Evolutionary conservation across 202 grass and related monocot species (phyloP), one percentile per base, ranked within the genome.

Genomic region (Schoenoplectus tabernaemontani): DNA sequence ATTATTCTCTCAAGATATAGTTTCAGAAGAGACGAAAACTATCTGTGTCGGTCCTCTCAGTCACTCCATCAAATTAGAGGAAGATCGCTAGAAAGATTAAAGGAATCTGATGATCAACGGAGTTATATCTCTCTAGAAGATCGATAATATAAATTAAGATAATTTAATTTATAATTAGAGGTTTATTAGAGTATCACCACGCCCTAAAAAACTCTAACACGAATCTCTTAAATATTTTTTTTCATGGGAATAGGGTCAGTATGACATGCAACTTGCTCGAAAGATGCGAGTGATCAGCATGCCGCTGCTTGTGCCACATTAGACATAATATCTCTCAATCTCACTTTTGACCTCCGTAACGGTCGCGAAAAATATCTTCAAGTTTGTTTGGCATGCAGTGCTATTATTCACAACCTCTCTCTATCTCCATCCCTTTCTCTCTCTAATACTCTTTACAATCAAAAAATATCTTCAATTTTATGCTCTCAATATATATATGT

Each of bases 201-300:
- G n/a, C n/a, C n/a, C n/a, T n/a, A n/a, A n/a, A n/a, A n/a, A n/a
- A n/a, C n/a, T n/a, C n/a, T n/a, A n/a, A n/a, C n/a, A n/a, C 56
- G n/a, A 43, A 61, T 78, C 76, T 78, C 4, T 59, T 16, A 3
- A 15, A 7, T 60, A 59, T 6, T 61, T 78, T n/a, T n/a, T n/a
- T 54, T 0, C 4, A 43, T 1, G 43, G 54, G 75, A 78, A 78
- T 59, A 78, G 22, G 75, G 23, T 43, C 75, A 78, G 30, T 42
- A n/a, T 37, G 24, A 34, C 46, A 74, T 74, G 70, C 70, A 74
- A 70, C 24, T 74, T 74, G 70, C 46, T 34, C 7, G 28, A 74
- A 74, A 36, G 69, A 74, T 74, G 46, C 26, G 7, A 74, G 70
- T 54, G n/a, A n/a, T n/a, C n/a, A n/a, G n/a, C n/a, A n/a, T 74